These are phyloP conservation scores for Colletotrichum orbiculare DNA, from an alignment of 2,329 filamentous ascomycete species.

Conservation along the genomic window DNA sequence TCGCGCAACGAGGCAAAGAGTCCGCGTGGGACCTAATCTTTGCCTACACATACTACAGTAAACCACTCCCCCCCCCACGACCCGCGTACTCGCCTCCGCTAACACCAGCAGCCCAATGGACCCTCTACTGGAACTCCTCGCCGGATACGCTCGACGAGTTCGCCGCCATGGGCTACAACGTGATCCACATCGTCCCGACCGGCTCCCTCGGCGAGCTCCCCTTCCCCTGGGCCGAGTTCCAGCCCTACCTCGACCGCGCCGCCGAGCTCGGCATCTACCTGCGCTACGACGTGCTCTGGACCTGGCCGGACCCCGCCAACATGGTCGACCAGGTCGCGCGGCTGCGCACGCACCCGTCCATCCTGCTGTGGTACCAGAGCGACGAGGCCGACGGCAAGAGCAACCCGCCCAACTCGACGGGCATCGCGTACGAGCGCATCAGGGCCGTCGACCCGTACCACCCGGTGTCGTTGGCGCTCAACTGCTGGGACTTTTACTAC, in stretches of 20 bases:
- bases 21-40: conserved; percentile 50
- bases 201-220: conserved; percentile 31
- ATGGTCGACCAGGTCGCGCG: conserved; percentile 31
- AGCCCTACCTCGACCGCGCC: conserved; percentile 44
- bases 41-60: conserved; percentile 55
- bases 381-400: conserved; percentile 34
- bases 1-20: conserved; percentile 38
- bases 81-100: not conserved
- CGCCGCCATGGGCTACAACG: conserved; percentile 53
- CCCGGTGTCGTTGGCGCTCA: conserved; percentile 68
- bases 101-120: conserved; percentile 52
- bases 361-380: conserved; percentile 35
- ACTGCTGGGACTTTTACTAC: conserved; percentile 72
- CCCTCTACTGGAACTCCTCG: conserved; percentile 53
- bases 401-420: conserved; percentile 60
- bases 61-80: conserved; percentile 48
- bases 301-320: conserved; percentile 25
- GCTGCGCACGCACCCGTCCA: conserved; percentile 25
- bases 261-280: conserved; percentile 48
- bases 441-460: conserved; percentile 68
- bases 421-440: conserved; percentile 55
- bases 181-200: conserved; percentile 44
- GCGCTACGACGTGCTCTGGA: conserved; percentile 34
- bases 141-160: conserved; percentile 47
- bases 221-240: conserved; percentile 32